Evolutionary conservation across 2,329 filamentous ascomycete species (phyloP), one percentile per base, ranked within the genome.

Genomic region (Clonostachys sp.): DNA sequence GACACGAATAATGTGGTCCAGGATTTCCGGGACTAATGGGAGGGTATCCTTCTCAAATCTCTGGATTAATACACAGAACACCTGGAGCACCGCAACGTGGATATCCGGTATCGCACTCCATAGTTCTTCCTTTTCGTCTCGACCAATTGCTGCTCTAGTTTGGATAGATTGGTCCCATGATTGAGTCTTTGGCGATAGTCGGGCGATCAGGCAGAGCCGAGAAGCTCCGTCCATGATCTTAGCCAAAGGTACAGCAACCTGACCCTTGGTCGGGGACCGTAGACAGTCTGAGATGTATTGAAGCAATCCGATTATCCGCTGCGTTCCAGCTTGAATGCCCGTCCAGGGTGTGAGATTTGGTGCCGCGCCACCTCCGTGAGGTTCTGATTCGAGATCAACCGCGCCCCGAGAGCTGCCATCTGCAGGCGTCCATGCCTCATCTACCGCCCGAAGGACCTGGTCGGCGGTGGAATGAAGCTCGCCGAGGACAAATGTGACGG

Each of bases 51-150:
- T 66, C 33, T 75, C 76, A 20, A 91, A 72, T 12, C 86, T 77
- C 46, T 73, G 64, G 18, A 81, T 61, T 42, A 94, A 60, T 12
- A 71, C 65, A 9, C 73, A 63, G 18, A 89, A 66, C 2, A 95
- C 66, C 18, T 78, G 66, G 46, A 95, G 68, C n/a, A 81, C 78
- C 13, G 86, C 82, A 13, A 83, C 66, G 58, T 96, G 90, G 38
- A 96, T 79, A 10, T 78, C 74, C 5, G 91, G 88, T 12, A 96
- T 74, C 16, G 81, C 73, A 42, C 78, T 71, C 80, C 87, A 91
- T 5, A 96, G 74, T 41, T 84, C 81, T 46, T 95, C 89, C 51
- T 86, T 85, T 65, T 96, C 92, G 44, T 95, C 88, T 51, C 86
- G 81, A 34, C 83, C 78, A 52, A 94, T 81, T 52, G 89, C 85